Base-by-base conservation (phyloP, 2,329 filamentous ascomycete species). In the Epichloe sibirici region DNA sequence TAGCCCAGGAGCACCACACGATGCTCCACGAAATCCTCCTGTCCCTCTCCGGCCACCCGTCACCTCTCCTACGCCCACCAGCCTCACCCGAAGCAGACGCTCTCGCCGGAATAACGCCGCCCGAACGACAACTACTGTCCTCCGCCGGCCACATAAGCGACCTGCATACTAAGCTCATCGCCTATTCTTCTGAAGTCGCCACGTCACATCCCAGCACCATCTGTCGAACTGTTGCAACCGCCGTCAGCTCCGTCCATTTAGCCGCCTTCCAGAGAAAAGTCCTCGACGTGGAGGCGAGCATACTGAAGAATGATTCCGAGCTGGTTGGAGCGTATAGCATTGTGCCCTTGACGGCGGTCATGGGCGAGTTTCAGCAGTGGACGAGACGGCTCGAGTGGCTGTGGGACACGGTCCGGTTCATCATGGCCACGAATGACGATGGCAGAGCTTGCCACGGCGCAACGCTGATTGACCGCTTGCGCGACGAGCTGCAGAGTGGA, bases 21-120 rank as follows among this genome's bases (percentile, higher is more conserved):
- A 98, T 98, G 93, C 87, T 98, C 69, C 93, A 97, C 80, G 93
- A 98, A 77, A 89, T 98, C 73, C 83, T 97, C 70, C 85, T 98
- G 70, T 91, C 90, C 68, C 83, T 97, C 70, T 94, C 90, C 63
- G 91, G 93, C 60, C 88, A 97, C 71, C 86, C 88, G 58, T 96
- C 91, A 58, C 86, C 90, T 59, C 81, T 97, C 65, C 86, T 96
- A 72, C 78, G 79, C 9, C 42, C 45, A 66, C 65, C 71, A 60
- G 66, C 73, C 61, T 63, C 69, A 61, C 68, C 74, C 61, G 73
- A 71, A 58, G 66, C 71, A 63, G 69, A 70, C 61, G 66, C 74
- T 51, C 62, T 70, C 62, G 66, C 73, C 61, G 66, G 77, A 64
- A 67, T 85, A 64, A 88, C 90, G 45, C 85, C 88, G 40, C 83